phyloP scores from a whole-genome alignment of 169 alveolate species.

The Plasmodium yoelii region DNA sequence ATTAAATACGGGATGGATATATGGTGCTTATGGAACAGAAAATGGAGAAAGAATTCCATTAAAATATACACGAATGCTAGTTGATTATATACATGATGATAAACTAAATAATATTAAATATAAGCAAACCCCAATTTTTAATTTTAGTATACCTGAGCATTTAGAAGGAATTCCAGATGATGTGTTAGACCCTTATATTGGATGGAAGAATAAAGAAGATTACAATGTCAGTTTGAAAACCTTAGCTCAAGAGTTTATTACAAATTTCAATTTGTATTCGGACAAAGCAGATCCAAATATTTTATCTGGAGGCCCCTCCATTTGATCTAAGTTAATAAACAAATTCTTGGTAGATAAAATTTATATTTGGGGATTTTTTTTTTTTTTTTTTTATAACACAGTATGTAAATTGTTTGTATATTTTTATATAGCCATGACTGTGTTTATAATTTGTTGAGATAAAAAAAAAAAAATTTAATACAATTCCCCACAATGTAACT shows the following conservation, averaged over 20 bases:
- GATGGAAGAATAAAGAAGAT: slow-evolving; percentile 91
- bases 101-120: slow-evolving; percentile 78
- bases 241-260: slow-evolving; percentile 87
- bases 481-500: too few species aligned
- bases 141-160: slow-evolving; percentile 87
- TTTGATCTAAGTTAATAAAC: neutral
- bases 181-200: slow-evolving; percentile 88
- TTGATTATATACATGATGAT: slow-evolving; percentile 93
- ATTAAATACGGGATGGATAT: slow-evolving; percentile 97
- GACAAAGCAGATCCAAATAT: slow-evolving; percentile 64
- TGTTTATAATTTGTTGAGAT: too few species aligned
- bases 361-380: too few species aligned
- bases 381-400: too few species aligned
- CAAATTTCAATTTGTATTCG: slow-evolving; percentile 88
- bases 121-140: slow-evolving; percentile 89
- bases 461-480: too few species aligned
- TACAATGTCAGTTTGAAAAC: slow-evolving; percentile 80
- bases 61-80: slow-evolving; percentile 90
- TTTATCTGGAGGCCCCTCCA: slow-evolving; percentile 59
- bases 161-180: slow-evolving; percentile 89
- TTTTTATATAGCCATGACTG: too few species aligned
- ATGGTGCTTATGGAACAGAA: slow-evolving; percentile 92
- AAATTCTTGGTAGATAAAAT: too few species aligned
- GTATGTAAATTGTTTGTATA: too few species aligned
- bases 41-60: slow-evolving; percentile 93